A percentile compares a stretch with the other conserved stretches of the same genome.
These are phyloP conservation scores for Saksenaea vasiformis DNA, from an alignment of 371 early-diverging fungal genomes.

Conservation along the genomic window DNA sequence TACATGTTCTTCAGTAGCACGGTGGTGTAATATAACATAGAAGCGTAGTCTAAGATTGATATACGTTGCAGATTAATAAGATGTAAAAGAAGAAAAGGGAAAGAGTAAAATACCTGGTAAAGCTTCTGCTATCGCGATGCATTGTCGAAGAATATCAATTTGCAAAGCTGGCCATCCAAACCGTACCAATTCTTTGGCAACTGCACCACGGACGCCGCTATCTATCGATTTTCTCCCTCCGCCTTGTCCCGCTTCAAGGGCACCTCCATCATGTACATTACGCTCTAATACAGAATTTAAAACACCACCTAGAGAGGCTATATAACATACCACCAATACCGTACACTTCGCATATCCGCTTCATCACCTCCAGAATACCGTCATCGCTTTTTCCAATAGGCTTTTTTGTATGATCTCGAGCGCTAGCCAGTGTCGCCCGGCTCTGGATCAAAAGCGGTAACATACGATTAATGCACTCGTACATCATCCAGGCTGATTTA, in stretches of 20 bases:
- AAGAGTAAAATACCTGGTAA: constrained; percentile 54
- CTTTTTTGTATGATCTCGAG: constrained; percentile 26
- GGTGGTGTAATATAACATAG: constrained; percentile 65
- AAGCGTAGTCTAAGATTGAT: constrained; percentile 52
- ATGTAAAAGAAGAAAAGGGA: neutral
- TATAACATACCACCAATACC: constrained; percentile 60
- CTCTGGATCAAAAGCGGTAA: constrained; percentile 57
- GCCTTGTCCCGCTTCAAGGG: constrained; percentile 22
- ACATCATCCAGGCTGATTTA: constrained; percentile 76
- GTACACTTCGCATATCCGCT: constrained; percentile 68
- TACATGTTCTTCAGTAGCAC: constrained; percentile 68
- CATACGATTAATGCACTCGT: constrained; percentile 64
- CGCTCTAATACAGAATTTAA: constrained; percentile 31
- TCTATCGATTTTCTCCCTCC: constrained; percentile 1
- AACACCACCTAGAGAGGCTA: constrained; percentile 3
- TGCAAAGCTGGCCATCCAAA: constrained; percentile 84
- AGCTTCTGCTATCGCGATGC: constrained; percentile 72
- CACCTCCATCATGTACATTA: constrained; percentile 53
- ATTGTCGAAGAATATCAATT: constrained; percentile 75
- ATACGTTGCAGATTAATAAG: neutral
- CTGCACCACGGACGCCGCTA: constrained; percentile 22
- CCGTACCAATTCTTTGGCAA: constrained; percentile 17
- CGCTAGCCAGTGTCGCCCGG: constrained; percentile 27
- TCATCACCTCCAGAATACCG: constrained; percentile 68
- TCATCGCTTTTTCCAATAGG: constrained; percentile 34